A percentile compares a stretch with the other conserved stretches of the same genome.
Evolutionary conservation across 768 basidiomycete species (phyloP).

Genomic region (Lactarius sanguifluus): DNA sequence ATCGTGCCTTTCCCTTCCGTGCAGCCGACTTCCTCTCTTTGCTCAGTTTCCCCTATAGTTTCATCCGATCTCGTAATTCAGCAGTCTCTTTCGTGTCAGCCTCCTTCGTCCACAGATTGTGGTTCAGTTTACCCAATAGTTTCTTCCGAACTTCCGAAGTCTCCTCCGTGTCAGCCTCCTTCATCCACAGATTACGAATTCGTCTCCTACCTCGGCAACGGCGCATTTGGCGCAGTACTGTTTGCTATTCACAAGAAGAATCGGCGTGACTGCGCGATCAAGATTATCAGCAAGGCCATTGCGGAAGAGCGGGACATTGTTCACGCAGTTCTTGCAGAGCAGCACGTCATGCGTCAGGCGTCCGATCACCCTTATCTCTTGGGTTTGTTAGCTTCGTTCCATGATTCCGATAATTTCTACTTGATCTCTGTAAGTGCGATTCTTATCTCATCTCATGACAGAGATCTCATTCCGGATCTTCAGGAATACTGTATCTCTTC

Average conservation of each 20-base stretch:
- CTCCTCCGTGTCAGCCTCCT: conserved; percentile 6
- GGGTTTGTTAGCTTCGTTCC: conserved; percentile 33
- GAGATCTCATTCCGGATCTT: not conserved
- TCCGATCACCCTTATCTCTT: conserved; percentile 27
- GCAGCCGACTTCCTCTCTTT: not conserved
- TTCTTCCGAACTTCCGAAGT: not conserved
- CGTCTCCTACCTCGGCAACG: conserved; percentile 17
- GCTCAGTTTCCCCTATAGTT: not conserved
- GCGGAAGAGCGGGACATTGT: conserved; percentile 5
- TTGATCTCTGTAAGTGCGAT: conserved; percentile 31
- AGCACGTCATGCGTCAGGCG: conserved; percentile 17
- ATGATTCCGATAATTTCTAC: conserved; percentile 31
- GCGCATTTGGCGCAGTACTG: conserved; percentile 27
- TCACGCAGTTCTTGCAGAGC: conserved; percentile 19
- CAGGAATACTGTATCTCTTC: conserved; percentile 32
- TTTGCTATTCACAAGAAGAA: conserved; percentile 29
- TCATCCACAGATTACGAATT: conserved; percentile 20
- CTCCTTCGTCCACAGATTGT: conserved; percentile 17
- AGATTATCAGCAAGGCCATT: conserved; percentile 29
- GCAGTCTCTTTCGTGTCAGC: not conserved
- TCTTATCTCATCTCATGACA: not conserved
- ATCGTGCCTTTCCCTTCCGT: not conserved
- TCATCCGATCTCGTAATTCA: not conserved
- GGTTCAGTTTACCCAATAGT: not conserved
- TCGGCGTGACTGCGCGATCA: conserved; percentile 29